phyloP scores from a whole-genome alignment of 1,284 basidiomycete genomes.

The Pseudozyma thailandica region DNA sequence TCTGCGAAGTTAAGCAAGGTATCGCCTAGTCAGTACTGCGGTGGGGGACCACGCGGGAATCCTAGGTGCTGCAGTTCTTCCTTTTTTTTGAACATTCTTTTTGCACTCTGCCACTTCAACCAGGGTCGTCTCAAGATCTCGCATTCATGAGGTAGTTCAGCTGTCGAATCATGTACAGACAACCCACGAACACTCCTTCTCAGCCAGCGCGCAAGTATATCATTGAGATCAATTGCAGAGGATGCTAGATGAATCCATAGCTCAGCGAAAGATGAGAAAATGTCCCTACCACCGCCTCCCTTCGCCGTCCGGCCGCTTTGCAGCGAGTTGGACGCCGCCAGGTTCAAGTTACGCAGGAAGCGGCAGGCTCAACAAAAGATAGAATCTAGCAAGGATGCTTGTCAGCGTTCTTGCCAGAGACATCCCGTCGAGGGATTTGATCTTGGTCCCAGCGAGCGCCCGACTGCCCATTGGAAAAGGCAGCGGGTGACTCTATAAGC shows the following conservation, averaged over 20 bases:
- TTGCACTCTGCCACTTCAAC: neutral
- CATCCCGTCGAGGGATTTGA: slow-evolving; percentile 19
- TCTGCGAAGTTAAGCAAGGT: slow-evolving; percentile 81
- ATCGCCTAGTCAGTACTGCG: slow-evolving; percentile 83
- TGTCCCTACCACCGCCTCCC: slow-evolving; percentile 56
- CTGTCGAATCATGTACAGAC: no score
- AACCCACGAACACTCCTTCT: neutral
- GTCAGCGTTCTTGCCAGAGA: slow-evolving; percentile 30
- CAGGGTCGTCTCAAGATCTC: neutral
- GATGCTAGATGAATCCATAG: no score
- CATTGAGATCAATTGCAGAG: no score
- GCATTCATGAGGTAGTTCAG: no score
- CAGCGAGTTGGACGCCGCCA: slow-evolving; percentile 52
- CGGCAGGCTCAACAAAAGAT: slow-evolving; percentile 25
- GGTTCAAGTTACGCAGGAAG: slow-evolving; percentile 57
- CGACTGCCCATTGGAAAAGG: slow-evolving; percentile 50
- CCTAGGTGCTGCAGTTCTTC: slow-evolving; percentile 73
- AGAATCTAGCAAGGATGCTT: slow-evolving; percentile 27
- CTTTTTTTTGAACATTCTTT: neutral
- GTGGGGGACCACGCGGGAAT: slow-evolving; percentile 85
- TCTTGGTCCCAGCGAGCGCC: slow-evolving; percentile 60
- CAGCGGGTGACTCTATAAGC: slow-evolving; percentile 58
- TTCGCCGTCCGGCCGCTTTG: slow-evolving; percentile 51
- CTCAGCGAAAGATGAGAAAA: neutral
- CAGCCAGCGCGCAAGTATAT: no score